Conservation (phyloP, 352 stramenopile genomes). For the Pythium diclinum region DNA sequence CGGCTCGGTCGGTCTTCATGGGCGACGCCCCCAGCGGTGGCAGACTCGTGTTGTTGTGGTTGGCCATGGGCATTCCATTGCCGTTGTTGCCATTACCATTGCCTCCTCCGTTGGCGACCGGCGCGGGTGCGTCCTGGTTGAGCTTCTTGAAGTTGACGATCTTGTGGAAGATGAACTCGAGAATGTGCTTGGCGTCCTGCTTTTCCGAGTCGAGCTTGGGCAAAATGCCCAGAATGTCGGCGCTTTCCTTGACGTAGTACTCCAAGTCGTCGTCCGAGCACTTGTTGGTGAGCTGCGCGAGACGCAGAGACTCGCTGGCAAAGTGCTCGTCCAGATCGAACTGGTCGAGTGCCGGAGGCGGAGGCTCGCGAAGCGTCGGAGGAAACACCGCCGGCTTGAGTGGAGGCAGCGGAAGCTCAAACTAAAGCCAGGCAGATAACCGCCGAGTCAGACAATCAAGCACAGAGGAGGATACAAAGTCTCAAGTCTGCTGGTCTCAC, state of each 20-base stretch:
- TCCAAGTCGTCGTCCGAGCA: conserved; percentile 93
- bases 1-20: conserved; percentile 22
- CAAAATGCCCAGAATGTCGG: conserved; percentile 90
- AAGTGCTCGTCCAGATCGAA: conserved; percentile 98
- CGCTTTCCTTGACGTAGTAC: conserved; percentile 93
- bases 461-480: neutral
- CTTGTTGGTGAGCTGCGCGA: conserved; percentile 96
- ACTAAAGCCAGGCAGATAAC: conserved; percentile 37
- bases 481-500: conserved; percentile 20
- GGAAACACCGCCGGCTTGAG: conserved; percentile 93
- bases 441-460: neutral
- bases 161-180: conserved; percentile 91
- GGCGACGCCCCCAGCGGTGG: conserved; percentile 6
- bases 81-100: neutral
- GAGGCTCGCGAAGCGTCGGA: conserved; percentile 88
- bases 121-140: conserved; percentile 58
- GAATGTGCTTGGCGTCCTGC: conserved; percentile 85
- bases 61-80: conserved; percentile 3
- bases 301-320: conserved; percentile 86
- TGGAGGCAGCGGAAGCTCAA: conserved; percentile 92
- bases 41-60: conserved; percentile 3
- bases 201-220: conserved; percentile 69
- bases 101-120: neutral
- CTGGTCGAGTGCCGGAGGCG: conserved; percentile 91
- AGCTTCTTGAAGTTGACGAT: conserved; percentile 94